phyloP scores from a whole-genome alignment of 129 eudicot genomes.

The Silybum marianum region DNA sequence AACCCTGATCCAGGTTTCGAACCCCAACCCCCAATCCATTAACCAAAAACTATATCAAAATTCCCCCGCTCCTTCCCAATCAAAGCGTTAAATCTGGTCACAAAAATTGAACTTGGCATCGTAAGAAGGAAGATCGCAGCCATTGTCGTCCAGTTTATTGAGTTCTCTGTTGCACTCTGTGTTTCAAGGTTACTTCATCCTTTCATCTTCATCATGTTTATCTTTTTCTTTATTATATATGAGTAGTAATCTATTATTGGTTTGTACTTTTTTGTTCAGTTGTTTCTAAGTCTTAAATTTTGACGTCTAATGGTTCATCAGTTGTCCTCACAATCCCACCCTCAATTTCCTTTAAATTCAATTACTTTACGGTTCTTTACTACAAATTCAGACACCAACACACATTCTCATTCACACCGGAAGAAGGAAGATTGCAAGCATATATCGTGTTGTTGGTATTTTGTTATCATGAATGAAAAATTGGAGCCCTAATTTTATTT shows the following conservation, averaged over 20 bases:
- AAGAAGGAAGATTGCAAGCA: slow-evolving; percentile 1
- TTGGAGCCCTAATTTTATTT: slow-evolving; percentile 10
- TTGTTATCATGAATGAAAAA: neutral
- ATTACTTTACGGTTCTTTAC: neutral
- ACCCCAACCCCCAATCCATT: neutral
- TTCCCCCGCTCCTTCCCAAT: neutral
- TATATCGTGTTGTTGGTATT: neutral
- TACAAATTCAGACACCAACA: neutral
- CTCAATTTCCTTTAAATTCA: neutral
- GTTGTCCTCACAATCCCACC: neutral
- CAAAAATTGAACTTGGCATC: neutral
- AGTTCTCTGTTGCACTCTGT: neutral
- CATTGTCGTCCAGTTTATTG: neutral
- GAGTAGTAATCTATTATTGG: neutral
- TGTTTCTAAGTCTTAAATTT: neutral
- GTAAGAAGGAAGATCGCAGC: slow-evolving; percentile 5
- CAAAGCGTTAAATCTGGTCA: neutral
- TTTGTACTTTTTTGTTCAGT: neutral
- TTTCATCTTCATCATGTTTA: neutral
- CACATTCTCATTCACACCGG: neutral
- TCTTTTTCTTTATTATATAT: neutral
- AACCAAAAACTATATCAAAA: no score
- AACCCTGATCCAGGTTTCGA: neutral
- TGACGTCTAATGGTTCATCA: neutral
- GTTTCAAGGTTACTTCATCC: slow-evolving; percentile 1